These are phyloP conservation scores for Claviceps sp. DNA, from an alignment of 2,329 filamentous ascomycete species.

Conservation along the genomic window DNA sequence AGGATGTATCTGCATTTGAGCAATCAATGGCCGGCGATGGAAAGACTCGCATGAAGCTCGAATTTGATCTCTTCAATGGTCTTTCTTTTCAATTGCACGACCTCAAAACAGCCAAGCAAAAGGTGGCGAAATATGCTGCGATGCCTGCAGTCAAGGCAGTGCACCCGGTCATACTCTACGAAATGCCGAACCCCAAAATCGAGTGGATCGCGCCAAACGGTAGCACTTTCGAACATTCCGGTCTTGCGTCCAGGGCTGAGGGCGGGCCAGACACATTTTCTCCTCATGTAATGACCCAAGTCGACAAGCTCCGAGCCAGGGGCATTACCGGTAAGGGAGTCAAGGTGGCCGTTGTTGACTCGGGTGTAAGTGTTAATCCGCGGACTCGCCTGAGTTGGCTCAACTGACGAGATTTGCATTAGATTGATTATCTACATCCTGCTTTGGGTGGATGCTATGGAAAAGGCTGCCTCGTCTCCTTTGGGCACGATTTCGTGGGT, in stretches of 20 bases:
- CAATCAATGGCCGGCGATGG: conserved; percentile 18
- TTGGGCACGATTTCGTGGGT: conserved; percentile 46
- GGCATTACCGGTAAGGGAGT: conserved; percentile 37
- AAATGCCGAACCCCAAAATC: conserved; percentile 31
- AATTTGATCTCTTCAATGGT: conserved; percentile 40
- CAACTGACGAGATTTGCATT: not conserved
- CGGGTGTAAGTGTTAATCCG: conserved; percentile 29
- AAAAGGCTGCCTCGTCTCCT: conserved; percentile 40
- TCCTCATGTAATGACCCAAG: conserved; percentile 43
- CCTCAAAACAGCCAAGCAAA: conserved; percentile 27
- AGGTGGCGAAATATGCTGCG: conserved; percentile 25
- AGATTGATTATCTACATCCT: conserved; percentile 44
- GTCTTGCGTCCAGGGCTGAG: conserved; percentile 11
- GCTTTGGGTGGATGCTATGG: conserved; percentile 53
- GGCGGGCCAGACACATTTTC: conserved; percentile 25
- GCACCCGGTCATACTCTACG: conserved; percentile 33
- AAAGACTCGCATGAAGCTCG: conserved; percentile 32
- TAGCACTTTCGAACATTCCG: conserved; percentile 10
- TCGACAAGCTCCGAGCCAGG: conserved; percentile 35
- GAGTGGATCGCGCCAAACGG: conserved; percentile 26
- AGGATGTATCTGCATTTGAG: conserved; percentile 11
- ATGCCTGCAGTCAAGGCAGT: conserved; percentile 33
- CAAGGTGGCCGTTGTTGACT: conserved; percentile 40
- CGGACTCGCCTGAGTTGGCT: not conserved
- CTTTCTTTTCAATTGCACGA: conserved; percentile 39